Base-by-base conservation (phyloP, 2,329 filamentous ascomycete species). In the Sarocladiaceae sp. region DNA sequence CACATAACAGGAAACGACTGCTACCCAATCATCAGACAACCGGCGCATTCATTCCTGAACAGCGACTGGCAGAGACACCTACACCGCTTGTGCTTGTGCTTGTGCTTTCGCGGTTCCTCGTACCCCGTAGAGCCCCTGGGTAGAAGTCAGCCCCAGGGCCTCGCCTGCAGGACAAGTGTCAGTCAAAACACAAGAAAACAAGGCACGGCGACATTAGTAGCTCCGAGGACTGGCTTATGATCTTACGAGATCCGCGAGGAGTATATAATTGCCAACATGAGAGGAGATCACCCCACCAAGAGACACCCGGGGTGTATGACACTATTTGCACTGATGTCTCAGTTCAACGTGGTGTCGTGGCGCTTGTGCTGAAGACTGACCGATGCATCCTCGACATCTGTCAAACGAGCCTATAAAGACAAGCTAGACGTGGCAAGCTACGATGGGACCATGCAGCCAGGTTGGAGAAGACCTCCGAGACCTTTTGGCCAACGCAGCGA, bases 331-430 rank as follows among this genome's bases (percentile, higher is more conserved):
- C 15, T 15, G 26, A 26, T 48, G 44, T 48, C 44, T 31, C 44
- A 48, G 15, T 31, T 28, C 26, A 48, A 48, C 44, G 44, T 48
- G 44, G 44, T n/a, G n/a, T n/a, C 44, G 44, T 48, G 44, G 44
- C 28, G 28, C 17, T 15, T 26, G 44, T 33, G 44, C 26, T 48
- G 44, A 33, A 33, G 17, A 46, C 23, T 11, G 17, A n/a, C 40
- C 12, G 12, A 28, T 15, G 22, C 13, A 4, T 46, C 22, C 20
- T 33, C 25, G 12, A 11, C 44, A 33, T 20, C 26, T 31, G 44
- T 31, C n/a, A 20, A 26, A n/a, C 22, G 10, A 11, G 11, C 11
- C n/a, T 11, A 18, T n/a, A 46, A 29, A 29, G 3, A 13, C 10
- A n/a, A n/a, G n/a, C n/a, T n/a, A n/a, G n/a, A n/a, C n/a, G n/a